Evolutionary conservation across 768 basidiomycete genomes (phyloP).

Genomic region (Fomitopsis pulvina): DNA sequence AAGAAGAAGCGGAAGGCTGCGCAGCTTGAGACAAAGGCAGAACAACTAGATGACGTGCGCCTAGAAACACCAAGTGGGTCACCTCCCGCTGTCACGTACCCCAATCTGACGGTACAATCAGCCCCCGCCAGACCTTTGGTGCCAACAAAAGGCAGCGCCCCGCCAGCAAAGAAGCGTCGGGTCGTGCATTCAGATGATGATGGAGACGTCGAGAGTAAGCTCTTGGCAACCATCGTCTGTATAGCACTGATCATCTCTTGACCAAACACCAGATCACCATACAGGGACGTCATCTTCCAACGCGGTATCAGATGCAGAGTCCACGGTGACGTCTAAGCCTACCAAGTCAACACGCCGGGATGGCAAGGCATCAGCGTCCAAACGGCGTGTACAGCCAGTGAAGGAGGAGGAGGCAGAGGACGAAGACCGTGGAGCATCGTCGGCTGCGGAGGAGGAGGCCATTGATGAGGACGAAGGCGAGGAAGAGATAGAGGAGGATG

Average conservation of each 20-base stretch:
- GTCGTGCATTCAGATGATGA: conserved; percentile 31
- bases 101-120: no score
- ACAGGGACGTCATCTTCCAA: background rate
- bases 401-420: background rate
- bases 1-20: background rate
- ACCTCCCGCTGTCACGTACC: no score
- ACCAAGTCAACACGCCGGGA: background rate
- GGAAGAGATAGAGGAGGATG: conserved; percentile 31
- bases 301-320: background rate
- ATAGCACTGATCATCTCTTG: background rate
- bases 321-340: background rate
- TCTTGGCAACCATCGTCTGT: no score
- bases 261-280: background rate
- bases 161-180: conserved; percentile 26
- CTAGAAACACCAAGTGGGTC: no score
- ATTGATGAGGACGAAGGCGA: conserved; percentile 26
- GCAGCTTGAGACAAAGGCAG: no score
- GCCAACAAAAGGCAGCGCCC: conserved; percentile 3
- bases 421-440: background rate
- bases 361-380: background rate
- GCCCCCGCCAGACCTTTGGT: background rate
- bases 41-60: no score
- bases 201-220: conserved; percentile 7
- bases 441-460: conserved; percentile 1
- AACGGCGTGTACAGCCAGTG: background rate